These are phyloP conservation scores for Recurvomyces mirabilis DNA, from an alignment of 495 filamentous ascomycete genomes.

Conservation along the genomic window DNA sequence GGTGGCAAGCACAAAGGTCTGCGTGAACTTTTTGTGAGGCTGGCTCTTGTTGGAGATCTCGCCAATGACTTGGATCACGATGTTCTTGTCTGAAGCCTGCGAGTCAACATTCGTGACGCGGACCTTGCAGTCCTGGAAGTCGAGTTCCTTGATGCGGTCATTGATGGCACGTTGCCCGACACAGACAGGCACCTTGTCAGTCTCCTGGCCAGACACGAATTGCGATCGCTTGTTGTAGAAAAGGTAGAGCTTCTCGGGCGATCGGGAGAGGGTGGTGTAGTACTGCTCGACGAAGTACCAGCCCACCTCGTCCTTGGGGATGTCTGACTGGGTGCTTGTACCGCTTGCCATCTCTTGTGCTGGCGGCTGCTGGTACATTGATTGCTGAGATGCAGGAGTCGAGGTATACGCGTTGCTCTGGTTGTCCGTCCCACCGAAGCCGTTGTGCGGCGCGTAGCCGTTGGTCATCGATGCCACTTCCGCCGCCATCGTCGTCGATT, in stretches of 20 bases:
- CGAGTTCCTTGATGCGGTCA: conserved; percentile 80
- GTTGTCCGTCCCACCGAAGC: conserved; percentile 24
- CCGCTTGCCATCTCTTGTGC: neutral
- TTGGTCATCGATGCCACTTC: conserved; percentile 30
- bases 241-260: conserved; percentile 76
- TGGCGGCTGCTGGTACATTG: conserved; percentile 11
- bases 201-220: conserved; percentile 51
- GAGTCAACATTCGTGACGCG: conserved; percentile 96
- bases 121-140: conserved; percentile 97
- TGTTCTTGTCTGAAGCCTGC: conserved; percentile 81
- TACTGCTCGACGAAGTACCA: conserved; percentile 99
- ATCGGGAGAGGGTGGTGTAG: conserved; percentile 92
- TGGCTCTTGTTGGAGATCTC: conserved; percentile 89
- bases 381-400: conserved; percentile 10
- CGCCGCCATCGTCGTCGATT: conserved; percentile 27
- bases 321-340: conserved; percentile 18
- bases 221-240: conserved; percentile 41
- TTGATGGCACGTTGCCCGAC: conserved; percentile 80
- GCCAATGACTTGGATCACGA: conserved; percentile 93
- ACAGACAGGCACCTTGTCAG: conserved; percentile 69
- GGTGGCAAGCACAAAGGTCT: conserved; percentile 95
- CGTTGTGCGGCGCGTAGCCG: conserved; percentile 31
- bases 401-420: conserved; percentile 18
- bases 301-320: conserved; percentile 76
- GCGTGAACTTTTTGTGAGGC: conserved; percentile 86